Base-by-base conservation (phyloP, 1,284 basidiomycete genomes). In the Trametes sp. region DNA sequence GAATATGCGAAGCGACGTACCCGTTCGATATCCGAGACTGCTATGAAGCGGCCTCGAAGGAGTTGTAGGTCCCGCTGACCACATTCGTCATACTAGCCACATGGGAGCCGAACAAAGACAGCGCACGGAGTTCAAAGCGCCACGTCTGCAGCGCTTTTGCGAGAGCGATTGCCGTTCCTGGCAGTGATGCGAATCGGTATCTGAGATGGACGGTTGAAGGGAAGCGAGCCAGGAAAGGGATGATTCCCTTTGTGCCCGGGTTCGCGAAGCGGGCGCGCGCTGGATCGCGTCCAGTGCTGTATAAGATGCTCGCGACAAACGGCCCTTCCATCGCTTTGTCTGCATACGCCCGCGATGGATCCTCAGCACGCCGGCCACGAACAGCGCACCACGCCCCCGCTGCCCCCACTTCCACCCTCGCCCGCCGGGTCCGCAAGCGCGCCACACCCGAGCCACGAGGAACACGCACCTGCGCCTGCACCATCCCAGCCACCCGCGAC, bases 381-480 rank as follows among this genome's bases (percentile, higher is more conserved):
- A 11, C n/a, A 48, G n/a, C n/a, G n/a, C 50, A 35, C 49, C 59
- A 57, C 55, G 23, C 42, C 49, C 9, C 44, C 44, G 24, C 48
- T 49, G 23, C 61, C 46, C 35, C 21, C 60, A 19, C 11, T 31
- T 1, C 48, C 28, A 7, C 48, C 48, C 16, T 31, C 48, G n/a
- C 26, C 53, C 10, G 21, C 52, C 26, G 42, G 41, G 35, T 29
- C 51, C 52, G 26, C 59, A 50, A 38, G 35, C 33, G 59, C 44
- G 46, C 63, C 56, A 44, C 59, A 60, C 59, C 41, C 16, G 21
- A 50, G 28, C 44, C 59, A 54, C 53, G 59, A 60, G 59, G 54
- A 41, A 2, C 50, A 36, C 21, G 26, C 55, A 46, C 28, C 55
- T 24, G 21, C 31, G n/a, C 62, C n/a, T 13, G 31, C 24, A 53